Percentiles rank a stretch among this genome's conserved stretches.
These are phyloP conservation scores for Mycocentrospora acerina DNA, from an alignment of 2,329 filamentous ascomycete genomes.

Conservation along the genomic window DNA sequence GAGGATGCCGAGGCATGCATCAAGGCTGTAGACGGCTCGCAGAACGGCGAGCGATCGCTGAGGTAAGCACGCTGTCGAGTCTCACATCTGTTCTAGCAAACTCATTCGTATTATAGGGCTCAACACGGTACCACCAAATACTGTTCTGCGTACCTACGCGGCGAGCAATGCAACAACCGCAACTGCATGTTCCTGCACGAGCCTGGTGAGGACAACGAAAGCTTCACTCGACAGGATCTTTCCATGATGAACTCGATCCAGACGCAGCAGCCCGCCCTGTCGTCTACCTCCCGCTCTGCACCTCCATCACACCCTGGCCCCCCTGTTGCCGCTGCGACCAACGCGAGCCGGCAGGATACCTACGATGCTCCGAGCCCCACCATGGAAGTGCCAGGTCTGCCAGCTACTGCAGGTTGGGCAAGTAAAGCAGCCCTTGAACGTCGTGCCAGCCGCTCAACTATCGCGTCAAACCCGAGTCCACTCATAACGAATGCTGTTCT, in stretches of 20 bases:
- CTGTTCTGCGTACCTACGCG: constrained; percentile 93
- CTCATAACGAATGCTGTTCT: constrained; percentile 56
- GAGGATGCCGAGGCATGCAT: constrained; percentile 90
- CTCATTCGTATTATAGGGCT: constrained; percentile 49
- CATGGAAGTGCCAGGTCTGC: constrained; percentile 80
- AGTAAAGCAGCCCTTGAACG: constrained; percentile 68
- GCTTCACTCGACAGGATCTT: constrained; percentile 89
- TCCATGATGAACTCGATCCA: constrained; percentile 92
- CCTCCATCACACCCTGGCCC: constrained; percentile 53
- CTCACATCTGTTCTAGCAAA: constrained; percentile 6
- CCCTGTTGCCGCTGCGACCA: constrained; percentile 55
- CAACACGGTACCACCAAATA: constrained; percentile 95
- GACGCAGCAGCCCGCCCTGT: constrained; percentile 69
- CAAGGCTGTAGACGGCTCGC: constrained; percentile 84
- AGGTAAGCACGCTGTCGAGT: constrained; percentile 55
- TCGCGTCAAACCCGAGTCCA: constrained; percentile 79
- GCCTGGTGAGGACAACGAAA: constrained; percentile 96
- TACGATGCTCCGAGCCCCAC: constrained; percentile 67
- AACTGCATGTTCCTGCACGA: constrained; percentile 99
- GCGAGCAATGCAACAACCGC: constrained; percentile 91
- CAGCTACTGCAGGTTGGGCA: constrained; percentile 92
- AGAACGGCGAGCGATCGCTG: constrained; percentile 83
- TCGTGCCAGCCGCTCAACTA: constrained; percentile 77
- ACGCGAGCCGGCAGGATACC: constrained; percentile 74
- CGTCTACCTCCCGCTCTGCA: constrained; percentile 54